Conservation (phyloP, 164 flowering plant genomes). For the Umbilicus rupestris region DNA sequence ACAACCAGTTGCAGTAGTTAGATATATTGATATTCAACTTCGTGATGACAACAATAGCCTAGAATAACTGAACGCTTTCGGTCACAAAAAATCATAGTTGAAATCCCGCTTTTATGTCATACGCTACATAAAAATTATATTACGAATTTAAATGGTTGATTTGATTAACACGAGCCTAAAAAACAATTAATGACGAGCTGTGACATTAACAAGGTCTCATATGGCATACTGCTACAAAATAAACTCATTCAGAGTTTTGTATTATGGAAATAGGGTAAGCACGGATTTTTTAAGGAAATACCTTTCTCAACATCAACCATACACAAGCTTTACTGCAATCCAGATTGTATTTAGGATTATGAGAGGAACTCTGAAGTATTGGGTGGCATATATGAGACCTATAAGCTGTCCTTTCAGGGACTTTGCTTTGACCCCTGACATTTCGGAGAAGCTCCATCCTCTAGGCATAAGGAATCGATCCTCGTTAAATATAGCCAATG, state of each 20-base stretch:
- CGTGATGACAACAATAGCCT: not conserved
- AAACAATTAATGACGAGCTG: too few relatives aligned
- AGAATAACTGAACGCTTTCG: not conserved
- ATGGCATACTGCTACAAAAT: not conserved
- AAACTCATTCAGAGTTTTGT: not conserved
- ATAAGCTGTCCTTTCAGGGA: slow-evolving; percentile 40
- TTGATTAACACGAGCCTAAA: not conserved
- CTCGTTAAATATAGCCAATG: slow-evolving; percentile 37
- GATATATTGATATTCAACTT: not conserved
- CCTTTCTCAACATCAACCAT: slow-evolving; percentile 22
- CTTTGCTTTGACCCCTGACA: slow-evolving; percentile 26
- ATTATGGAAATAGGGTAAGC: not conserved
- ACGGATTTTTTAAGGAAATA: not conserved
- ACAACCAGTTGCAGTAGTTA: not conserved
- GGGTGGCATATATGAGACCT: slow-evolving; percentile 44
- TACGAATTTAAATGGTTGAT: not conserved
- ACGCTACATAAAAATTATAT: not conserved
- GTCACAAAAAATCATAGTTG: not conserved
- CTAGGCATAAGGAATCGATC: slow-evolving; percentile 39
- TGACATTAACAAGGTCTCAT: not conserved
- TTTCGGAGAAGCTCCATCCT: slow-evolving; percentile 40
- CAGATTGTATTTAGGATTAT: slow-evolving; percentile 26
- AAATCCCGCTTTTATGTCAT: not conserved
- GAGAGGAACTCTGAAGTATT: slow-evolving; percentile 43
- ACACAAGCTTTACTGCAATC: slow-evolving; percentile 35